phyloP scores from a whole-genome alignment of 345 rosid species.

The Melastoma malabathricum region DNA sequence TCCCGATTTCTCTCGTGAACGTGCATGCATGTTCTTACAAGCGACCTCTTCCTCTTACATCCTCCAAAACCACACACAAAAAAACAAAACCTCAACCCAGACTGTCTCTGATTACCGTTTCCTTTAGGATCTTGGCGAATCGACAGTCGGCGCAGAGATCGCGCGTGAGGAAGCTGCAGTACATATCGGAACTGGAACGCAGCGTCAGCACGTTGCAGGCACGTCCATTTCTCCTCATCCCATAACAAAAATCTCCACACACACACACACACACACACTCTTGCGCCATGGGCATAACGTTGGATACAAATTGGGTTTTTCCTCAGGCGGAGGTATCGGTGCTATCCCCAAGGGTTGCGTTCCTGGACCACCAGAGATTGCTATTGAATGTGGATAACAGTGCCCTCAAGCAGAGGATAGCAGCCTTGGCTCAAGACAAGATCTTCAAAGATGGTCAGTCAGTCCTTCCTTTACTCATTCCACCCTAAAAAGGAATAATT shows the following conservation, averaged over 20 bases:
- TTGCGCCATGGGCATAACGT: too few relatives aligned
- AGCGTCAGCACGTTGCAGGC: conserved; percentile 77
- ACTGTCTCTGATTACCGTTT: not conserved
- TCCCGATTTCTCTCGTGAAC: too few relatives aligned
- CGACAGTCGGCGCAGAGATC: conserved; percentile 94
- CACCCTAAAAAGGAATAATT: too few relatives aligned
- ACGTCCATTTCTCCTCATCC: not conserved
- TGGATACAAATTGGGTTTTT: too few relatives aligned
- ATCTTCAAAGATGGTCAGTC: conserved; percentile 75
- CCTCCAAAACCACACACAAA: too few relatives aligned
- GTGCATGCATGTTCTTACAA: too few relatives aligned
- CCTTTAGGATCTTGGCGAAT: conserved; percentile 67
- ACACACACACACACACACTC: too few relatives aligned
- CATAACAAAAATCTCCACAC: too few relatives aligned
- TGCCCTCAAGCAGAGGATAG: conserved; percentile 86
- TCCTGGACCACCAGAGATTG: conserved; percentile 77
- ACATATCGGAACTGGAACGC: conserved; percentile 89
- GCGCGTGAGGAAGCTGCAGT: conserved; percentile 79
- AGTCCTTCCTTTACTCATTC: not conserved
- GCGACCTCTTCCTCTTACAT: too few relatives aligned
- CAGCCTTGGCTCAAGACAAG: conserved; percentile 88
- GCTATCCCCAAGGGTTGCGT: conserved; percentile 74
- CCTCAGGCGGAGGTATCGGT: conserved; percentile 74
- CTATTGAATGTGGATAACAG: conserved; percentile 73
- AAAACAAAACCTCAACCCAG: too few relatives aligned